phyloP scores from a whole-genome alignment of 2,329 filamentous ascomycete genomes.

The Dothideomycetidae sp. region DNA sequence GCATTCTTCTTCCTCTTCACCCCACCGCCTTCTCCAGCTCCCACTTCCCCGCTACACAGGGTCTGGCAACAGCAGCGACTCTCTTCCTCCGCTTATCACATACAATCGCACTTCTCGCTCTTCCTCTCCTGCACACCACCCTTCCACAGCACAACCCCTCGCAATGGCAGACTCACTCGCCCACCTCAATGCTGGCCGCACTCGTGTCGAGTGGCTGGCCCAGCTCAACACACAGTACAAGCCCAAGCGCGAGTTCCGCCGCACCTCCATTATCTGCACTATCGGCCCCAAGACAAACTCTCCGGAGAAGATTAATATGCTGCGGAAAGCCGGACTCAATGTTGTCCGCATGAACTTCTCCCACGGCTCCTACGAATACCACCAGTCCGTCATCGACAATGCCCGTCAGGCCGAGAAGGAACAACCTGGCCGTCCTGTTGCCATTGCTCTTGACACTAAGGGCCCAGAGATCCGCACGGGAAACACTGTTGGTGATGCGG shows the following conservation, averaged over 20 bases:
- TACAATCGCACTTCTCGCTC: neutral
- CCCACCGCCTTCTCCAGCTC: no score
- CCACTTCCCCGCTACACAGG: no score
- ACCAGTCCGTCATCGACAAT: constrained; percentile 96
- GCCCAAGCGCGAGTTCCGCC: constrained; percentile 79
- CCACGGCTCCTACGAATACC: constrained; percentile 86
- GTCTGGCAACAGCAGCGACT: no score
- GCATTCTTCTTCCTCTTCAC: no score
- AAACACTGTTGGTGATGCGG: constrained; percentile 54
- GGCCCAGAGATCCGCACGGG: constrained; percentile 79
- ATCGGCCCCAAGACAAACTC: constrained; percentile 99
- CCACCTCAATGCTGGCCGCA: constrained; percentile 63
- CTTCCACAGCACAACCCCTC: constrained; percentile 5
- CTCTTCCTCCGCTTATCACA: constrained; percentile 7
- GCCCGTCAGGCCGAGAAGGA: constrained; percentile 69
- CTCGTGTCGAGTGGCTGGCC: constrained; percentile 55
- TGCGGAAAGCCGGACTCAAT: constrained; percentile 84
- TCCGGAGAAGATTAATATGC: constrained; percentile 87
- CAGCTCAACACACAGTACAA: constrained; percentile 79
- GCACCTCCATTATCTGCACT: constrained; percentile 96
- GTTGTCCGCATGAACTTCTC: constrained; percentile 99
- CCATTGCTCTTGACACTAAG: constrained; percentile 82
- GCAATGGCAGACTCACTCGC: constrained; percentile 62
- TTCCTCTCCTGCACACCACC: neutral
- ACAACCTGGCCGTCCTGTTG: constrained; percentile 71